These are phyloP conservation scores for Lentinula edodes DNA, from an alignment of 768 basidiomycete genomes.

Conservation along the genomic window DNA sequence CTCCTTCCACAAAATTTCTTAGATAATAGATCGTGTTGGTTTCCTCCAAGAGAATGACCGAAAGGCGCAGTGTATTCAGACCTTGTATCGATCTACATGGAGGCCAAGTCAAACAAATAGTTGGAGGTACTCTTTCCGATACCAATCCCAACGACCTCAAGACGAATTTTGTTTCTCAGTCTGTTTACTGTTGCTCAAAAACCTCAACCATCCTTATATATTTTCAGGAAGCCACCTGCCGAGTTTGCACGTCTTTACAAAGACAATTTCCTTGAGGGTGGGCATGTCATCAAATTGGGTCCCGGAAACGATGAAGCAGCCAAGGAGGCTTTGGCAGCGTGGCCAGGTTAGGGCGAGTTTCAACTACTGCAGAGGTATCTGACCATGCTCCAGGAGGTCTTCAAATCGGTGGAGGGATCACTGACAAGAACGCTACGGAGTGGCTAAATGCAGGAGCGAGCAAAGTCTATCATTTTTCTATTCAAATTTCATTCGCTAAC, in stretches of 20 bases:
- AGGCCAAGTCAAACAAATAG: slow-evolving; percentile 96
- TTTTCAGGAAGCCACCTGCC: slow-evolving; percentile 61
- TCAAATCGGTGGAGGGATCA: slow-evolving; percentile 94
- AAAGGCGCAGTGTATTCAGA: slow-evolving; percentile 43
- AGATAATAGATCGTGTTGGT: not conserved
- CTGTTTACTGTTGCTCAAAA: slow-evolving; percentile 18
- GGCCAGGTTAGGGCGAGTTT: slow-evolving; percentile 56
- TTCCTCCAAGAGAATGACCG: not conserved
- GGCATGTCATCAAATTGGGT: slow-evolving; percentile 96
- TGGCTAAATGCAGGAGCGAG: slow-evolving; percentile 90
- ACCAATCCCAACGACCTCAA: slow-evolving; percentile 50
- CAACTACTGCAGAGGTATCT: slow-evolving; percentile 6
- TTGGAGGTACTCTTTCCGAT: slow-evolving; percentile 89
- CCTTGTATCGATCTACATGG: slow-evolving; percentile 97
- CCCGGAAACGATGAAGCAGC: slow-evolving; percentile 89
- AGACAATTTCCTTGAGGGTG: slow-evolving; percentile 64
- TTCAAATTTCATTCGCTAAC: not conserved
- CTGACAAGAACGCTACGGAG: slow-evolving; percentile 64
- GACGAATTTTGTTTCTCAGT: slow-evolving; percentile 93
- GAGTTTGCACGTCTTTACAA: slow-evolving; percentile 81
- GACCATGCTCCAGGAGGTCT: slow-evolving; percentile 49
- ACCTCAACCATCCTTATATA: not conserved
- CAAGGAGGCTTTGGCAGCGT: slow-evolving; percentile 70
- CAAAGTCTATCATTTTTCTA: slow-evolving; percentile 44
- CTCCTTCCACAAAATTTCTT: not conserved